Evolutionary conservation across 2,329 filamentous ascomycete genomes (phyloP).

Genomic region (Beauveria caledonica): DNA sequence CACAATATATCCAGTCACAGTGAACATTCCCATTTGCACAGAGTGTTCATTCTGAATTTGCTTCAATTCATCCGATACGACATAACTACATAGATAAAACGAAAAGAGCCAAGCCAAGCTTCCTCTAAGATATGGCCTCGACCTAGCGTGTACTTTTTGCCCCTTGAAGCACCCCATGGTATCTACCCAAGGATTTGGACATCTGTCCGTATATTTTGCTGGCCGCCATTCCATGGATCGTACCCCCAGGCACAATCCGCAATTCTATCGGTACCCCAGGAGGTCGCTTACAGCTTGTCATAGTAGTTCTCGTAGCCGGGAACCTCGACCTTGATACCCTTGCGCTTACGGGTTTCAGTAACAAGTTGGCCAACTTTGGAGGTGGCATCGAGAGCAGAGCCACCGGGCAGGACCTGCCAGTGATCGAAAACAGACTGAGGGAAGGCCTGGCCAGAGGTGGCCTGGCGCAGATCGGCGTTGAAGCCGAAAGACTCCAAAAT

Average conservation of each 20-base stretch:
- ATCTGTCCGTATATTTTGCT: conserved; percentile 23
- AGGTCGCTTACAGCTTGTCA: conserved; percentile 83
- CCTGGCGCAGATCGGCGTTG: conserved; percentile 90
- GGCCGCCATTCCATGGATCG: conserved; percentile 33
- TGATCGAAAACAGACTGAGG: conserved; percentile 98
- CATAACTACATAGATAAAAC: conserved; percentile 34
- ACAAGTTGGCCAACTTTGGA: conserved; percentile 80
- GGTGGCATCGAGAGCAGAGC: conserved; percentile 76
- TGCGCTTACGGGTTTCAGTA: conserved; percentile 90
- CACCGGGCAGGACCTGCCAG: conserved; percentile 94
- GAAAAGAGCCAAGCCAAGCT: conserved; percentile 28
- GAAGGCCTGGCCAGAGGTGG: conserved; percentile 97
- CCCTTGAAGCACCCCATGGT: conserved; percentile 16
- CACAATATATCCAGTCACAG: no score
- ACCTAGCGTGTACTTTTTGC: conserved; percentile 27
- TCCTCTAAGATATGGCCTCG: conserved; percentile 29
- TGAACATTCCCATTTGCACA: background rate
- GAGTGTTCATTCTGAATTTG: conserved; percentile 23
- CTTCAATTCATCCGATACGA: conserved; percentile 33
- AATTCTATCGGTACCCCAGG: conserved; percentile 36
- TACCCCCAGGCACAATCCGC: conserved; percentile 35
- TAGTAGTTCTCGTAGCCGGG: conserved; percentile 97
- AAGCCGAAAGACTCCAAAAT: conserved; percentile 99
- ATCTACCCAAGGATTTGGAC: conserved; percentile 21
- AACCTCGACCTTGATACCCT: conserved; percentile 97